Percentiles rank a stretch among this genome's conserved stretches.
phyloP scores from a whole-genome alignment of 768 basidiomycete species.

The Collybia nuda region DNA sequence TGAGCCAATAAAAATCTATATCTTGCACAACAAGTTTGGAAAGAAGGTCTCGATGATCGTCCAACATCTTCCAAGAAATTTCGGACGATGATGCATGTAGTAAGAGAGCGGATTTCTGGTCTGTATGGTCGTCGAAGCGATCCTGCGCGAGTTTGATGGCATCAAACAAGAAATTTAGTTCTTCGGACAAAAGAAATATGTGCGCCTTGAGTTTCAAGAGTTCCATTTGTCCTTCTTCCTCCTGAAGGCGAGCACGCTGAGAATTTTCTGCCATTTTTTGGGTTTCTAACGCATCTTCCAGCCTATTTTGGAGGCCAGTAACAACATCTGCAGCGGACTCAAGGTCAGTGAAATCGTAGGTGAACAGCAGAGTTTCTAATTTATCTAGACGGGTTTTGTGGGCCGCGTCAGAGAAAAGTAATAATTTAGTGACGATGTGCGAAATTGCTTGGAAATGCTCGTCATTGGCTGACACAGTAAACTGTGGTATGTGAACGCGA shows the following conservation, averaged over 20 bases:
- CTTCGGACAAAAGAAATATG: constrained; percentile 69
- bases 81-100: constrained; percentile 81
- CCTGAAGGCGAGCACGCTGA: constrained; percentile 34
- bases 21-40: constrained; percentile 84
- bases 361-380: constrained; percentile 80
- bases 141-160: constrained; percentile 84
- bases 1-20: constrained; percentile 81
- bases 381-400: constrained; percentile 77
- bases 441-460: constrained; percentile 84
- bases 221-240: constrained; percentile 50
- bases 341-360: constrained; percentile 85
- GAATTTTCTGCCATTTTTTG: constrained; percentile 38
- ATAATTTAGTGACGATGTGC: constrained; percentile 79
- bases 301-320: constrained; percentile 66
- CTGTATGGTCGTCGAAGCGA: constrained; percentile 60
- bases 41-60: constrained; percentile 66
- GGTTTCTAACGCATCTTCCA: constrained; percentile 64
- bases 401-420: constrained; percentile 88
- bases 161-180: constrained; percentile 83
- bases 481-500: constrained; percentile 77
- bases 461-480: constrained; percentile 84
- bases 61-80: constrained; percentile 92
- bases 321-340: constrained; percentile 70
- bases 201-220: constrained; percentile 71
- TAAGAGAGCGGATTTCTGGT: constrained; percentile 78